phyloP scores from a whole-genome alignment of 352 stramenopile genomes.

The Saprolegnia diclina region DNA sequence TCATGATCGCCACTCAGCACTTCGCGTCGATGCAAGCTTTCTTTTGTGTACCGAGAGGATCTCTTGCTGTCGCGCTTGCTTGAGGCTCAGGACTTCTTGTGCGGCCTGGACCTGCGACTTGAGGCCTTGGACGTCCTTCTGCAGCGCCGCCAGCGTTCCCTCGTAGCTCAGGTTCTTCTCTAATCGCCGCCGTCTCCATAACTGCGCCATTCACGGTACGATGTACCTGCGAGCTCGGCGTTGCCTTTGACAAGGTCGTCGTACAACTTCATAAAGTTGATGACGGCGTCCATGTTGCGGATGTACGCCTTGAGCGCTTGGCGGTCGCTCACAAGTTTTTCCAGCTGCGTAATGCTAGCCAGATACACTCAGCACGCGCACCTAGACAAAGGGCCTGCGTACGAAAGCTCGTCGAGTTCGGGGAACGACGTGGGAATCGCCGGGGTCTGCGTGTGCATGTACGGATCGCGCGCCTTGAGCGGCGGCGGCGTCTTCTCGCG shows the following conservation, averaged over 20 bases:
- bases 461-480: conserved; percentile 12
- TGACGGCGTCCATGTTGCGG: conserved; percentile 49
- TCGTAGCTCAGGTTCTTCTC: conserved; percentile 64
- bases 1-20: neutral
- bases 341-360: conserved; percentile 44
- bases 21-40: neutral
- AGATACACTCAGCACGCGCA: neutral
- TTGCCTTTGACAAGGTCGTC: conserved; percentile 76
- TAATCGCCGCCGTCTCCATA: neutral
- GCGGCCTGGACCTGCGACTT: conserved; percentile 42
- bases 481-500: conserved; percentile 21
- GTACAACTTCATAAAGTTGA: conserved; percentile 65
- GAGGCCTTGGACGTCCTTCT: conserved; percentile 46
- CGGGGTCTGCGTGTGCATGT: conserved; percentile 55
- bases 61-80: conserved; percentile 61
- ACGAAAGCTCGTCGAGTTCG: conserved; percentile 74
- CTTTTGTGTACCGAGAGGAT: conserved; percentile 43
- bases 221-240: conserved; percentile 46
- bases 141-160: conserved; percentile 40
- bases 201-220: no score
- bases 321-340: conserved; percentile 54
- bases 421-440: conserved; percentile 66
- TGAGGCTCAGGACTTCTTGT: conserved; percentile 56
- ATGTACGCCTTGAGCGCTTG: conserved; percentile 58
- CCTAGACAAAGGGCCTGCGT: conserved; percentile 27